These are phyloP conservation scores for Dendrobium nobile DNA, from an alignment of 106 monocot genomes.

Conservation along the genomic window DNA sequence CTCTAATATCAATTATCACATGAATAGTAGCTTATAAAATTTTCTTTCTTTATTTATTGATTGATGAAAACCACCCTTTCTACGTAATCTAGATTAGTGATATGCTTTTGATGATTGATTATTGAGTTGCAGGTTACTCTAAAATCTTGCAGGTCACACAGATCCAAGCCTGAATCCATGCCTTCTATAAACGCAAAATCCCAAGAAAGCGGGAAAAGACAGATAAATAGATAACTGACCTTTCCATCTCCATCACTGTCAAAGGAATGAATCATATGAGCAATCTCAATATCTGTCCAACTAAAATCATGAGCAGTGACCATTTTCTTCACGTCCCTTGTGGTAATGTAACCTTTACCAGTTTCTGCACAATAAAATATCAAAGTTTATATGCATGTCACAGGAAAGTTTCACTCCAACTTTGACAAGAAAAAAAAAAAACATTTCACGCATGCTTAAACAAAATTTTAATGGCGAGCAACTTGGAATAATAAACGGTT, in stretches of 20 bases:
- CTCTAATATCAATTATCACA: no score
- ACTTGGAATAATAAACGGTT: background rate
- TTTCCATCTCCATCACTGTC: constrained; percentile 68
- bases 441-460: background rate
- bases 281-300: constrained; percentile 72
- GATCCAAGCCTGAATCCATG: background rate
- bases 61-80: no score
- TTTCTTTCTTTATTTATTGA: no score
- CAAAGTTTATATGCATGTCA: background rate
- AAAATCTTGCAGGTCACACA: background rate
- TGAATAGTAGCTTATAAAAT: no score
- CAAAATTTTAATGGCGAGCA: background rate
- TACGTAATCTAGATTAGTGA: background rate
- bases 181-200: background rate
- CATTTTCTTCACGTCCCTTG: constrained; percentile 55
- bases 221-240: constrained; percentile 28
- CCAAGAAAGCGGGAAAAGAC: background rate
- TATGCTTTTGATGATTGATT: background rate
- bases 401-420: background rate
- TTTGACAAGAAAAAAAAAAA: background rate
- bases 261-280: constrained; percentile 70
- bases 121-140: background rate
- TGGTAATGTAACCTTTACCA: constrained; percentile 62
- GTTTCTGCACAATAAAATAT: constrained; percentile 35
- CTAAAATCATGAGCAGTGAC: constrained; percentile 69